Evolutionary conservation across 805 yeast species (phyloP), one percentile per base, ranked within the genome.

Genomic region (Candida sphagnicola): DNA sequence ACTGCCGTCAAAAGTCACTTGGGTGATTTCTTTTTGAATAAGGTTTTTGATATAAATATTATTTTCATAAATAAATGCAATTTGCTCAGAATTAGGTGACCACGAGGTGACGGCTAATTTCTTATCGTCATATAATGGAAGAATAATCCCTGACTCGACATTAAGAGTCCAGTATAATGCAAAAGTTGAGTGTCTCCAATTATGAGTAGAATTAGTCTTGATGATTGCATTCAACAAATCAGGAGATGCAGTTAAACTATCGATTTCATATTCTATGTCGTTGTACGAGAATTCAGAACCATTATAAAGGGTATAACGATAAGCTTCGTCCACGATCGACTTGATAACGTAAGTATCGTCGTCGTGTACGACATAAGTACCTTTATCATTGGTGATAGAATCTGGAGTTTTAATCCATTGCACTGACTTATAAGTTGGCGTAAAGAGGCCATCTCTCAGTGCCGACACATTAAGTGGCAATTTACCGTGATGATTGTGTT

Each of bases 141-240:
- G 38, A 14, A 59, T 50, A n/a, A 68, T 65, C 3, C 44, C 44
- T 0, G 67, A 45, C 0, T 48, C 59, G 6, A 78, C 53, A 43
- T 85, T 80, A 38, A 75, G 67, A 2, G 85, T 34, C 82, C 86
- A 87, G 59, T 76, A 84, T 16, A 61, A 48, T 0, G 82, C 82
- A 30, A 58, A 61, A 0, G 79, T 62, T 0, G 95, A 86, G 54
- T 87, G 88, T 46, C 96, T 72, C 74, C 80, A 87, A 46, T 80
- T 78, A 31, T 78, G 77, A 11, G 74, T 70, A 31, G 77, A 68
- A 47, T 82, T 76, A 1, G 90, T 78, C 39, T 76, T 73, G 18
- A 85, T 57, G 23, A 85, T 51, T 0, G 86, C 83, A 43, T 61
- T 65, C 24, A 64, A 56, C 52, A 85, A 66, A 59, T 85, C 75